Evolutionary conservation across 345 rosid genomes (phyloP), one percentile per base, ranked within the genome.

Genomic region (Barbarea vulgaris): DNA sequence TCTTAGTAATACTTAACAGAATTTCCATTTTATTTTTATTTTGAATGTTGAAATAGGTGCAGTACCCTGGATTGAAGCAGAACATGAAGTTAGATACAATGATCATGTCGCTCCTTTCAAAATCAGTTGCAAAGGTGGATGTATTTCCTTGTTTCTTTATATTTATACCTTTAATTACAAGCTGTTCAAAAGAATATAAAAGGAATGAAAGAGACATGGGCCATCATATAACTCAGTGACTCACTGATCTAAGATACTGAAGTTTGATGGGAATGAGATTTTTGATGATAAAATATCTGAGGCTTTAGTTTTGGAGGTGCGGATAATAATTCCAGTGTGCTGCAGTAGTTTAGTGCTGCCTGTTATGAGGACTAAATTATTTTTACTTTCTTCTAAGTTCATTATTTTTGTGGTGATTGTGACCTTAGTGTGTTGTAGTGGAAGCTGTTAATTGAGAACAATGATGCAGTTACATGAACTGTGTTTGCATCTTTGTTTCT

Each of bases 41-140:
- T 57, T 55, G 53, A 17, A 6, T 25, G 19, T 79, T 77, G 75
- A 55, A 34, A 65, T 75, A 93, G 98, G 93, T 93, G 72, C 97
- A 89, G 22, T 93, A 91, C 80, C 98, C 98, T 57, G 93, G 93
- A 57, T 77, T 93, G 67, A 85, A 82, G 81, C 78, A 64, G 69
- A 87, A 85, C 80, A 87, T 91, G 98, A 84, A 79, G 70, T 68
- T 91, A 57, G 98, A 93, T 84, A 85, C 79, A 60, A 78, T 75
- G 78, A 85, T 87, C 41, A 89, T 93, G 96, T 83, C 87, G 22
- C 79, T 88, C 80, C 91, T 93, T 59, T 88, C 97, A n/a, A 85
- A 83, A 67, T 83, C 86, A 13, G 85, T 86, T 33, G 73, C 84
- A 50, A 81, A 87, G 96, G 96, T 93, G 71, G 17, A 41, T 39